Percentiles rank a stretch among this genome's conserved stretches.
Evolutionary conservation across 192 early-diverging fungal genomes (phyloP).

Genomic region (Dimargaris verticillata): DNA sequence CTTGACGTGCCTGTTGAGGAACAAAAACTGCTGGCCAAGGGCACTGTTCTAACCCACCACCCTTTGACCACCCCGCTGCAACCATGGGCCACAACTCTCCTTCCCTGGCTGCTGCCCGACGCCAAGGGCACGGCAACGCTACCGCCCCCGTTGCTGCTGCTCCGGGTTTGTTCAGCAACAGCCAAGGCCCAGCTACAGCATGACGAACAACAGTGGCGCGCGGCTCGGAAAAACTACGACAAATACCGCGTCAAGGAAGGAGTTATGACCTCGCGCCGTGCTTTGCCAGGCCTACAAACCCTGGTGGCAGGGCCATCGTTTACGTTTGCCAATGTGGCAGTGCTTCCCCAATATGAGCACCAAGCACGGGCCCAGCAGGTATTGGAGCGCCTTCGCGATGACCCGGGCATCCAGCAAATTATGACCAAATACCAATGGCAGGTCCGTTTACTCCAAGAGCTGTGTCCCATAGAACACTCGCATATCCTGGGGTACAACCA

Average conservation of each 20-base stretch:
- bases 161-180: not conserved
- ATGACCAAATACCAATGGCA: slow-evolving; percentile 45
- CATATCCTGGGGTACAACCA: slow-evolving; percentile 49
- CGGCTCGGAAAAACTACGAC: not conserved
- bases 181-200: not conserved
- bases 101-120: not conserved
- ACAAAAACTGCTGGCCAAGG: not conserved
- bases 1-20: not conserved
- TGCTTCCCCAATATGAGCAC: no score
- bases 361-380: slow-evolving; percentile 34
- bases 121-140: not conserved
- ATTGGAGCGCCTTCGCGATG: slow-evolving; percentile 46
- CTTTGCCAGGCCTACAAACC: no score
- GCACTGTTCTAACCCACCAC: not conserved
- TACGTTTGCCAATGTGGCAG: no score
- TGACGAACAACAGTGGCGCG: not conserved
- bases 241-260: not conserved
- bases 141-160: not conserved
- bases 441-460: slow-evolving; percentile 46
- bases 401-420: slow-evolving; percentile 37
- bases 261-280: no score
- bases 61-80: not conserved
- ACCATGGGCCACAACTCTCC: not conserved
- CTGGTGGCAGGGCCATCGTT: no score
- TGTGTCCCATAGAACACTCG: slow-evolving; percentile 44